Percentiles rank a stretch among this genome's conserved stretches.
These are phyloP conservation scores for Nicotiana noctiflora DNA, from an alignment of 257 asterid genomes.

Conservation along the genomic window DNA sequence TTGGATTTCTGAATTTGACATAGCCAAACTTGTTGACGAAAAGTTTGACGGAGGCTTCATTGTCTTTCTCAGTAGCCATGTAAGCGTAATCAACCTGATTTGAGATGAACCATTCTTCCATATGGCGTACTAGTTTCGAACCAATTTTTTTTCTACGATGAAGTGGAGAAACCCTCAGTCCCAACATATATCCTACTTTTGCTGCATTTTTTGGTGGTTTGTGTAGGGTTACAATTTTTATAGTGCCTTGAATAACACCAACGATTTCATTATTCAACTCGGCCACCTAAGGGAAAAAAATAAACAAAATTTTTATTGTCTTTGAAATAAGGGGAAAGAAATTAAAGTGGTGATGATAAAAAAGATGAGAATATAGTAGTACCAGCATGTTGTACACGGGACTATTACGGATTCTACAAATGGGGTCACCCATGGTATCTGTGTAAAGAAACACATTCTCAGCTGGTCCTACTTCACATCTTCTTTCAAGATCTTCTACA, in stretches of 20 bases:
- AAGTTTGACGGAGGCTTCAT: slow-evolving; percentile 26
- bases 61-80: slow-evolving; percentile 38
- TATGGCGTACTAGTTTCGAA: slow-evolving; percentile 10
- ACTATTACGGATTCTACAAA: slow-evolving; percentile 35
- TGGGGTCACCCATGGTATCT: slow-evolving; percentile 41
- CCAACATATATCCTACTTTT: slow-evolving; percentile 31
- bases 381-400: slow-evolving; percentile 39
- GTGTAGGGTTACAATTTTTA: slow-evolving; percentile 22
- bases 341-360: background rate
- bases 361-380: background rate
- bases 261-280: slow-evolving; percentile 32
- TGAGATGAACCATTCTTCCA: slow-evolving; percentile 34
- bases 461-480: slow-evolving; percentile 35
- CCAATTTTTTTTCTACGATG: slow-evolving; percentile 34
- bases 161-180: slow-evolving; percentile 28
- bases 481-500: slow-evolving; percentile 34
- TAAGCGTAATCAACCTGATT: slow-evolving; percentile 27
- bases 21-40: slow-evolving; percentile 26
- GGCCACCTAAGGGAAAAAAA: slow-evolving; percentile 19
- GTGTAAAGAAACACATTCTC: slow-evolving; percentile 31
- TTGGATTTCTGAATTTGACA: slow-evolving; percentile 23
- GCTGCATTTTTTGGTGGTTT: slow-evolving; percentile 14
- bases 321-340: background rate
- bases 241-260: slow-evolving; percentile 32
- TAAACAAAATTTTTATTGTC: background rate